Conservation (phyloP, 352 stramenopile genomes). For the Phytopythium ostracodes region DNA sequence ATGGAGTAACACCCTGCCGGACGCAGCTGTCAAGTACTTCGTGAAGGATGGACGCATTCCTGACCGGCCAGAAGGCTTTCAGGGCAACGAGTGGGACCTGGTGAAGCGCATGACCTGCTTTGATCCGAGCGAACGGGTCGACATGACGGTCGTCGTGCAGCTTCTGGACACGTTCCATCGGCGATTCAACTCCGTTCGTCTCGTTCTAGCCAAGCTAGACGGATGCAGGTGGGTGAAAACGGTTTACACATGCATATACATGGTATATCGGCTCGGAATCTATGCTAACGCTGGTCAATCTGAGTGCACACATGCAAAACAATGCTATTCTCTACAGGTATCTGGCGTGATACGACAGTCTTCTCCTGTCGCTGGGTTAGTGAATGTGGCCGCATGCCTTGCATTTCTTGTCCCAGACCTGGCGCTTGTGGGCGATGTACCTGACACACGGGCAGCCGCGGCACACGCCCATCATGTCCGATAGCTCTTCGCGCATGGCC, state of each 20-base stretch:
- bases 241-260: not conserved
- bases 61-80: not conserved
- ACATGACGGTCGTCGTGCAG: slow-evolving; percentile 4
- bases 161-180: slow-evolving; percentile 1
- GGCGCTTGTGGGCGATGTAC: slow-evolving; percentile 33
- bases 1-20: not conserved
- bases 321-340: no score
- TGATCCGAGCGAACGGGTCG: not conserved
- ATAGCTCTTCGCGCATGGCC: slow-evolving; percentile 23
- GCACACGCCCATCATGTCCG: slow-evolving; percentile 43
- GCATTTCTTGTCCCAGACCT: slow-evolving; percentile 68
- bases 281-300: no score
- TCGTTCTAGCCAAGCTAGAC: not conserved
- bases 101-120: slow-evolving; percentile 4
- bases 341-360: no score
- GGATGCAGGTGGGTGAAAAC: not conserved
- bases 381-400: slow-evolving; percentile 53
- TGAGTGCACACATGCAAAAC: no score
- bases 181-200: not conserved
- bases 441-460: slow-evolving; percentile 34
- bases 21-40: slow-evolving; percentile 2
- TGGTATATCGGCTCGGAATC: no score
- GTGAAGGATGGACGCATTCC: not conserved
- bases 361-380: slow-evolving; percentile 10
- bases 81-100: slow-evolving; percentile 4